Evolutionary conservation across 768 basidiomycete species (phyloP).

Genomic region (Tulasnella sp.): DNA sequence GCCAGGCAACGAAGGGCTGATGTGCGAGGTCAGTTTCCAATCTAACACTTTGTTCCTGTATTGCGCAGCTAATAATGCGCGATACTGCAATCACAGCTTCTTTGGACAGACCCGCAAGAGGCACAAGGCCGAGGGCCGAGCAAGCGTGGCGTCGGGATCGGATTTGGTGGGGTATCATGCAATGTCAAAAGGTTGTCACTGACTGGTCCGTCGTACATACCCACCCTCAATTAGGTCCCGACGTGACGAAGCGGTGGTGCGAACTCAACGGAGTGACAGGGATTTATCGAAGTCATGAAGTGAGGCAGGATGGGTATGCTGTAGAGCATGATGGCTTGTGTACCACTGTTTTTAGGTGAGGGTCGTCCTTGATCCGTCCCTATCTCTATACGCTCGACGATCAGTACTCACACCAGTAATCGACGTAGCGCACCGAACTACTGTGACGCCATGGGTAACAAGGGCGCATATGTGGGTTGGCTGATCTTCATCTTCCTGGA

Average conservation of each 20-base stretch:
- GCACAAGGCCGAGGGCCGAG: slow-evolving; percentile 84
- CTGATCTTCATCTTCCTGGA: no score
- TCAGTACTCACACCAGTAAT: neutral
- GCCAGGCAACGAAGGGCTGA: slow-evolving; percentile 88
- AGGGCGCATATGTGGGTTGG: slow-evolving; percentile 72
- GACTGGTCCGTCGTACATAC: no score
- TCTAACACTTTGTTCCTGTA: neutral
- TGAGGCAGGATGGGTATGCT: slow-evolving; percentile 89
- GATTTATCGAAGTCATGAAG: slow-evolving; percentile 92
- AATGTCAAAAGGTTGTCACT: no score
- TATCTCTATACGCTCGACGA: neutral
- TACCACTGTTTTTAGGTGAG: slow-evolving; percentile 52
- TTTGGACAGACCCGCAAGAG: slow-evolving; percentile 97
- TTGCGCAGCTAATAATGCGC: neutral
- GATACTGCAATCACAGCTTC: slow-evolving; percentile 39
- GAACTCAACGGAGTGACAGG: slow-evolving; percentile 75
- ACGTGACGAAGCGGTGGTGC: slow-evolving; percentile 86
- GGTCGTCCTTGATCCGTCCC: slow-evolving; percentile 11
- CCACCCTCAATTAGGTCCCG: slow-evolving; percentile 57
- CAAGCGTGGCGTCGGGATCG: slow-evolving; percentile 92
- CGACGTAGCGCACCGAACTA: slow-evolving; percentile 79
- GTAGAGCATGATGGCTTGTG: slow-evolving; percentile 92
- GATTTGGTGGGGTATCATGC: slow-evolving; percentile 39
- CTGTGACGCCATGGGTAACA: slow-evolving; percentile 84
- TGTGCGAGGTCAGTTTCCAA: slow-evolving; percentile 52